Evolutionary conservation across 495 filamentous ascomycete genomes (phyloP).

Genomic region (Aspergillus affinis): DNA sequence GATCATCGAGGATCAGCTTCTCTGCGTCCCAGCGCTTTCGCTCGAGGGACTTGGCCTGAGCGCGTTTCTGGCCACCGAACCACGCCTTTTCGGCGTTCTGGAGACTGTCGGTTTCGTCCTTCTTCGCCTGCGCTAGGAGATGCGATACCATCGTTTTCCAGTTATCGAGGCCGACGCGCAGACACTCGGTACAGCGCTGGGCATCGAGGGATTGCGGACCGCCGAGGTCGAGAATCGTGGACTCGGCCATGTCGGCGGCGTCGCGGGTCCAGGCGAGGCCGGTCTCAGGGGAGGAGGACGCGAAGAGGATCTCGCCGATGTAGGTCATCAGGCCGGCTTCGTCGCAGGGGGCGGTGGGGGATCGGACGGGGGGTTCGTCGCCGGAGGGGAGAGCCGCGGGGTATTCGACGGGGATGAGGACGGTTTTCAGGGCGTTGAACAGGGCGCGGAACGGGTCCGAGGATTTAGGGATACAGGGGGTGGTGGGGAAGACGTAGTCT

Average conservation of each 20-base stretch:
- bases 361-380: conserved; percentile 59
- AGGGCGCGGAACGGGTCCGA: conserved; percentile 48
- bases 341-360: conserved; percentile 65
- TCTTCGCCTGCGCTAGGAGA: conserved; percentile 52
- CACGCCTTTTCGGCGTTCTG: conserved; percentile 44
- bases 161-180: conserved; percentile 68
- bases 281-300: conserved; percentile 57
- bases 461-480: conserved; percentile 57
- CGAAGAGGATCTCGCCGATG: conserved; percentile 91
- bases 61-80: conserved; percentile 45
- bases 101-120: conserved; percentile 37
- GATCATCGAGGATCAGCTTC: conserved; percentile 40
- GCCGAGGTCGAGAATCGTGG: conserved; percentile 37
- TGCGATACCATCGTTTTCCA: conserved; percentile 68
- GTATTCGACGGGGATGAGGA: conserved; percentile 56
- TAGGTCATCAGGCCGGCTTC: conserved; percentile 84
- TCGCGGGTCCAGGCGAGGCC: conserved; percentile 85
- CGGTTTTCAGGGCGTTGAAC: conserved; percentile 33
- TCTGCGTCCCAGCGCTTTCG: conserved; percentile 44
- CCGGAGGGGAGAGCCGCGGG: conserved; percentile 66
- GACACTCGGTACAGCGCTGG: conserved; percentile 67
- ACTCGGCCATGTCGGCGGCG: conserved; percentile 68
- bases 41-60: conserved; percentile 27
- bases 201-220: conserved; percentile 41
- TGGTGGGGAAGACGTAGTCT: conserved; percentile 31